Percentiles rank a stretch among this genome's conserved stretches.
These are phyloP conservation scores for Cymbopogon citratus DNA, from an alignment of 176 grass and related monocot species.

Conservation along the genomic window DNA sequence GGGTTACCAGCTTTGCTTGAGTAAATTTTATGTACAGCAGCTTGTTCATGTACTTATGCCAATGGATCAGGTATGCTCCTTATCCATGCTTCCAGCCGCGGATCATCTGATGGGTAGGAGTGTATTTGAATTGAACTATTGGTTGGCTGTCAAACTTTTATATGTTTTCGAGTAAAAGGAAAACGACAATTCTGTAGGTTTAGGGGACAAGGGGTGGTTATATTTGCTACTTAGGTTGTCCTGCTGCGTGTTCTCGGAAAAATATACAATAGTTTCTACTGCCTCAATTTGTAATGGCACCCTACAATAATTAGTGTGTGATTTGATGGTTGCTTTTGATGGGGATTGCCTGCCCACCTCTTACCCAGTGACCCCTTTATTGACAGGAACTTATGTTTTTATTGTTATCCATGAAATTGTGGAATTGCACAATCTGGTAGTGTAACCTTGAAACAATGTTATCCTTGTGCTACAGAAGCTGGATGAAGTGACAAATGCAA, in stretches of 20 bases:
- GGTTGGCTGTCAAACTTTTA: neutral
- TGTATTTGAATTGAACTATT: too few relatives aligned
- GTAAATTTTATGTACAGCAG: neutral
- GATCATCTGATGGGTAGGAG: too few relatives aligned
- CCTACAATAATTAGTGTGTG: neutral
- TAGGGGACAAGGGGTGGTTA: neutral
- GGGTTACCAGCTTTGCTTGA: neutral
- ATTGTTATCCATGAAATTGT: neutral
- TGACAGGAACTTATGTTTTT: neutral
- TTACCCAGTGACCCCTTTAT: neutral
- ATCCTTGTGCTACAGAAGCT: neutral
- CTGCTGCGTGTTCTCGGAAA: neutral
- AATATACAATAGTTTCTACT: neutral
- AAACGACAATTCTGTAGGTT: neutral
- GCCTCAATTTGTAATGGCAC: neutral
- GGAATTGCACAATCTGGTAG: neutral
- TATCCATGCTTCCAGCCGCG: too few relatives aligned
- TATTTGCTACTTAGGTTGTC: neutral
- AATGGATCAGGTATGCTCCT: neutral
- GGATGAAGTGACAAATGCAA: neutral
- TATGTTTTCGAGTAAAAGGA: neutral
- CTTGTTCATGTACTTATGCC: constrained; percentile 14
- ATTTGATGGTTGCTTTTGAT: neutral
- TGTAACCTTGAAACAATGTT: neutral
- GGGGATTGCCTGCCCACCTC: neutral